These are phyloP conservation scores for Pythium sukuiense DNA, from an alignment of 352 stramenopile genomes.

Conservation along the genomic window DNA sequence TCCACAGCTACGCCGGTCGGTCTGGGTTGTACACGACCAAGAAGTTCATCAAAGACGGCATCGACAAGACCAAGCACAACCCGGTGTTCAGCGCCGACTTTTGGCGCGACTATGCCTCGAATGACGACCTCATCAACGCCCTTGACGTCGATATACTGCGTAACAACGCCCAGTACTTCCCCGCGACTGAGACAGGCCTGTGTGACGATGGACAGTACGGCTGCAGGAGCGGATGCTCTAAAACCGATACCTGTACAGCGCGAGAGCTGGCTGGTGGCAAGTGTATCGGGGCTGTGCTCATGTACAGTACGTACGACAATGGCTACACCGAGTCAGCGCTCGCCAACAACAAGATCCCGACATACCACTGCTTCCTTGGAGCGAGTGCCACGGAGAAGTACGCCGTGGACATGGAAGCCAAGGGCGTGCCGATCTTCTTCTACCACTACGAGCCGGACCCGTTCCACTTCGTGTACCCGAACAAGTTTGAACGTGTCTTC, in stretches of 20 bases:
- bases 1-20: slow-evolving; percentile 33
- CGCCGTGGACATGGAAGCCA: slow-evolving; percentile 22
- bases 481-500: slow-evolving; percentile 40
- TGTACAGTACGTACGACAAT: slow-evolving; percentile 30
- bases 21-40: slow-evolving; percentile 42
- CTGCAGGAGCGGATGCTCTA: slow-evolving; percentile 41
- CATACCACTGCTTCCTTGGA: slow-evolving; percentile 49
- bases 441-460: slow-evolving; percentile 56
- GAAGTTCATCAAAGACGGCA: slow-evolving; percentile 31
- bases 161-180: slow-evolving; percentile 39
- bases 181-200: slow-evolving; percentile 10
- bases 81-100: slow-evolving; percentile 34
- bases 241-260: slow-evolving; percentile 34
- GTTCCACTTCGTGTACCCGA: slow-evolving; percentile 34
- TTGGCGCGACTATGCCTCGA: slow-evolving; percentile 39
- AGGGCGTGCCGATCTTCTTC: slow-evolving; percentile 33
- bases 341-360: slow-evolving; percentile 39
- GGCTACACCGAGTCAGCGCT: slow-evolving; percentile 36
- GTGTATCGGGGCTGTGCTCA: slow-evolving; percentile 42
- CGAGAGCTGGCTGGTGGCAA: slow-evolving; percentile 30
- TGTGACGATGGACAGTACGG: slow-evolving; percentile 35
- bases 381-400: slow-evolving; percentile 7
- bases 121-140: slow-evolving; percentile 32
- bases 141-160: slow-evolving; percentile 13
- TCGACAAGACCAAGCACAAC: slow-evolving; percentile 19